Conservation (phyloP, 1,284 basidiomycete species). For the Ustilago bromivora region DNA sequence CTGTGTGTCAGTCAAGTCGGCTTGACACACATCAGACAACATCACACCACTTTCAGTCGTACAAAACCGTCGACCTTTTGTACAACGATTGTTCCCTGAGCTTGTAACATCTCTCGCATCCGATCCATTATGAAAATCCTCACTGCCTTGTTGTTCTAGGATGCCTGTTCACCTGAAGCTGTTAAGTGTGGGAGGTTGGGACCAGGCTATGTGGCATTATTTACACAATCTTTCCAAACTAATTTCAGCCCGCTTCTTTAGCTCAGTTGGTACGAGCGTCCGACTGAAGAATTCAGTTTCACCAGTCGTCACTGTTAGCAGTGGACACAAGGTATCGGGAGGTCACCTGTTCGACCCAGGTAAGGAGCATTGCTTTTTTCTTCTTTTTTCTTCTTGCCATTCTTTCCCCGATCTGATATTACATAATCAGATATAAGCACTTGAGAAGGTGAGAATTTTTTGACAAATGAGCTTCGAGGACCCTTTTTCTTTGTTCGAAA, state of each 20-base stretch:
- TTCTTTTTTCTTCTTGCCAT: background rate
- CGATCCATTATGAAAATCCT: too few relatives aligned
- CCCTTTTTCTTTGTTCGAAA: slow-evolving; percentile 7
- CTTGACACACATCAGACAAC: background rate
- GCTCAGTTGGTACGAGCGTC: slow-evolving; percentile 60
- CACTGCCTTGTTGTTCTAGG: too few relatives aligned
- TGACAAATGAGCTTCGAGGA: background rate
- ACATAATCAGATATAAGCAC: slow-evolving; percentile 6
- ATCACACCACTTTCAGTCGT: slow-evolving; percentile 2
- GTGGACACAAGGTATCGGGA: slow-evolving; percentile 28
- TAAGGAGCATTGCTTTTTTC: slow-evolving; percentile 40
- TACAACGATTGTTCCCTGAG: too few relatives aligned
- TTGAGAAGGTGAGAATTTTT: slow-evolving; percentile 17
- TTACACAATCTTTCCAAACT: too few relatives aligned
- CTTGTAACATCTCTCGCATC: too few relatives aligned
- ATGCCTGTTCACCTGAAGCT: too few relatives aligned
- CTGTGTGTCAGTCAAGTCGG: background rate
- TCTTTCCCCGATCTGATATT: background rate
- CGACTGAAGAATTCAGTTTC: slow-evolving; percentile 56
- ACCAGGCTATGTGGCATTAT: too few relatives aligned
- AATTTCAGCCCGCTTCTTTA: slow-evolving; percentile 29
- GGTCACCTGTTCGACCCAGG: slow-evolving; percentile 55
- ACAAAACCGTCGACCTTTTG: background rate
- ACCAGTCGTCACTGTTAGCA: slow-evolving; percentile 17
- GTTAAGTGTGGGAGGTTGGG: too few relatives aligned